A percentile compares a stretch with the other conserved stretches of the same genome.
Conservation (phyloP, 2,329 filamentous ascomycete genomes). For the Sporothrix protearum region DNA sequence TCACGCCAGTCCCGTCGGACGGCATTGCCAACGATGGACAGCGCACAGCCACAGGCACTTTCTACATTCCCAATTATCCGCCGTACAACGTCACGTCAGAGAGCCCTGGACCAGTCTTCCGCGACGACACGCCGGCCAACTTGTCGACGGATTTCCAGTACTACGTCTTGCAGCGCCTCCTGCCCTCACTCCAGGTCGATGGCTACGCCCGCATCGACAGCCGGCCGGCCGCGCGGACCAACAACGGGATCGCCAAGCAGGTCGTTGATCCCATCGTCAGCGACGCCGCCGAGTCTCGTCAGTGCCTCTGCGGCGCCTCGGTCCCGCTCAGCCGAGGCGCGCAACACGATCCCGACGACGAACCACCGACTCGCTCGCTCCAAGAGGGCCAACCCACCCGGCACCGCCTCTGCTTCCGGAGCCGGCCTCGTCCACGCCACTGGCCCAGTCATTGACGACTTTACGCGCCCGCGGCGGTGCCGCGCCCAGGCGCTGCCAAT, state of each 20-base stretch:
- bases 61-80: not conserved
- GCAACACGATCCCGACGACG: not conserved
- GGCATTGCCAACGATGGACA: not conserved
- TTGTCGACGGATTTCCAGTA: not conserved
- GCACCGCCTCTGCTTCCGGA: not conserved
- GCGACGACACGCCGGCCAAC: not conserved
- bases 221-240: not conserved
- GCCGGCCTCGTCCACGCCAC: not conserved
- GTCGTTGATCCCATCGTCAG: not conserved
- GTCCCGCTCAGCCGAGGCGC: not conserved
- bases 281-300: not conserved
- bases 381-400: not conserved
- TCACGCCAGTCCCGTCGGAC: not conserved
- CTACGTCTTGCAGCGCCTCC: not conserved
- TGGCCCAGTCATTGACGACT: not conserved
- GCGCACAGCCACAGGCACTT: not conserved
- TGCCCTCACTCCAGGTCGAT: not conserved
- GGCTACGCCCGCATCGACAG: not conserved
- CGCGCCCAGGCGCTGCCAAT: not conserved
- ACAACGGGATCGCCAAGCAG: not conserved
- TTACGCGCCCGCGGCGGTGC: not conserved
- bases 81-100: not conserved
- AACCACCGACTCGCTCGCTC: constrained; percentile 1
- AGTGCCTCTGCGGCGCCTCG: not conserved
- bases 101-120: not conserved